Evolutionary conservation across 164 flowering plant species (phyloP), one percentile per base, ranked within the genome.

Genomic region (Protea cynaroides): DNA sequence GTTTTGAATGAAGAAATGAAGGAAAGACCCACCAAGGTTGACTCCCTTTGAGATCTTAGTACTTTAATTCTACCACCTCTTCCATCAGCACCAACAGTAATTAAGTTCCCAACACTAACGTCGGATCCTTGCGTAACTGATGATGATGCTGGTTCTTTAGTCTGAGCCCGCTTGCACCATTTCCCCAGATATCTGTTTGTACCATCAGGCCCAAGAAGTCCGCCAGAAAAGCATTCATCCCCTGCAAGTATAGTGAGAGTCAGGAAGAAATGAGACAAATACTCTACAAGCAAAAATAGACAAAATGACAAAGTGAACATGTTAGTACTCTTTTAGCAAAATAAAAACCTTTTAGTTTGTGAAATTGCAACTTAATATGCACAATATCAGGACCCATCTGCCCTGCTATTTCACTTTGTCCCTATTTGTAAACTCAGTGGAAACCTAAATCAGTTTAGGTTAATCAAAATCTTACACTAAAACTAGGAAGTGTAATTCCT

Each of bases 31-130:
- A 90, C 96, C 81, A 62, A 25, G 37, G 77, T 70, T 22, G 79
- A 49, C 21, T 79, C 83, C 63, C 60, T 75, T 23, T 65, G 68
- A 67, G 90, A 73, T 77, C 91, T 82, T 70, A 92, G 65, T 47
- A 87, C 88, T 78, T 92, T 92, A 24, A 88, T 62, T 72, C 72
- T 79, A 21, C 99, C 97, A 58, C 99, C 99, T 79, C 86, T 84
- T 21, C 99, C 99, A 82, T 95, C 99, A 68, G 97, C 86, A 53
- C 98, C 97, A 71, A 78, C 84, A 59, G 92, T 65, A 65, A 95
- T 90, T 62, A 95, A 70, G 64, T 80, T 69, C 36, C 85, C 80
- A 47, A 69, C 53, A 21, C 53, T 69, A 59, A 78, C 8, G 54
- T 47, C 65, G 59, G 81, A 68, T 59, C 78, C 78, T 58, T 78